A percentile compares a stretch with the other conserved stretches of the same genome.
These are phyloP conservation scores for Thuja plicata DNA, from an alignment of 83 land plant genomes.

Conservation along the genomic window DNA sequence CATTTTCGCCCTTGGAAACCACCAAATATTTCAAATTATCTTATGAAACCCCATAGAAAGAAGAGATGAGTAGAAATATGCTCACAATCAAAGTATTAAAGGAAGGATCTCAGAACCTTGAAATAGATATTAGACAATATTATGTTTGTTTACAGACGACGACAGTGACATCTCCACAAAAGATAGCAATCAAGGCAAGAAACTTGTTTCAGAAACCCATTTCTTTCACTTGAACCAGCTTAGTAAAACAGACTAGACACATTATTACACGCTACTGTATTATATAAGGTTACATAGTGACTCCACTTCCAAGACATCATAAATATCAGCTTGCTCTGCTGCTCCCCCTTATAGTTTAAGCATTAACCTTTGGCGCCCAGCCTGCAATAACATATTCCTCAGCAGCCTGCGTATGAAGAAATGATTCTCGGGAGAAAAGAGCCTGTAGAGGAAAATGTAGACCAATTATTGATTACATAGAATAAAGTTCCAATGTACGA, in stretches of 20 bases:
- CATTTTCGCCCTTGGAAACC: background rate
- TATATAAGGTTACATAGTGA: background rate
- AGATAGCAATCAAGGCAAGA: background rate
- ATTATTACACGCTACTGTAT: background rate
- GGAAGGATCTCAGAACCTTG: background rate
- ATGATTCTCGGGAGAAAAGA: conserved; percentile 59
- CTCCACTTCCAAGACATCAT: background rate
- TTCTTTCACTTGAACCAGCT: background rate
- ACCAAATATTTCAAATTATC: background rate
- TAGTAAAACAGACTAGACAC: background rate
- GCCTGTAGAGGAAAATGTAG: conserved; percentile 31
- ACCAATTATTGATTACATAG: background rate
- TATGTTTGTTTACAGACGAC: background rate
- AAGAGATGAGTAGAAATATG: background rate
- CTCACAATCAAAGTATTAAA: background rate
- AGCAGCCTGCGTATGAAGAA: conserved; percentile 53
- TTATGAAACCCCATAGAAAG: background rate
- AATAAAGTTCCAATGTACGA: background rate
- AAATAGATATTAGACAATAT: background rate
- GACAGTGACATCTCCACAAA: background rate
- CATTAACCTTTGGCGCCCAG: conserved; percentile 23
- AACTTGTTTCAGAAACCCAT: too few relatives aligned
- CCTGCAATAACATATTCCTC: conserved; percentile 62
- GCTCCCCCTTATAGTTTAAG: background rate
- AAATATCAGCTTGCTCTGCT: background rate